Evolutionary conservation across 2,329 filamentous ascomycete genomes (phyloP).

Genomic region (Paraphaeosphaeria minitans): DNA sequence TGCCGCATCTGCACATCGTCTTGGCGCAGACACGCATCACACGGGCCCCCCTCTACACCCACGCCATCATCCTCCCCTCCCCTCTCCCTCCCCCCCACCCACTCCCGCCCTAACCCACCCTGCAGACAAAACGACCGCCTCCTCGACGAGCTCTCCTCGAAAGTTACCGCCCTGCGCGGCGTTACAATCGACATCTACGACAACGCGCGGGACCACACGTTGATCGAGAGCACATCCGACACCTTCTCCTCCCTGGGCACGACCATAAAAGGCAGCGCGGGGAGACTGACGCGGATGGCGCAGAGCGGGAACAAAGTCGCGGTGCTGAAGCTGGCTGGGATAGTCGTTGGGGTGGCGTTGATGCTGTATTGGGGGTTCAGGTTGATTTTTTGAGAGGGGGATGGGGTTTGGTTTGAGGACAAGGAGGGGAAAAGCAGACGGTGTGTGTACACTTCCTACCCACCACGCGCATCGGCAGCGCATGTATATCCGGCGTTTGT

Average conservation of each 20-base stretch:
- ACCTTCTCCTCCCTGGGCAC: constrained; percentile 88
- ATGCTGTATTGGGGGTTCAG: constrained; percentile 72
- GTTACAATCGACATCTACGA: constrained; percentile 99
- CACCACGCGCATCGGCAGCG: neutral
- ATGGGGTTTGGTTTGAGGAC: too few relatives aligned
- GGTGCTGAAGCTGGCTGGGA: constrained; percentile 85
- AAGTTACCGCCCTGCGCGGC: constrained; percentile 88
- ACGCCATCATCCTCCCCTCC: neutral
- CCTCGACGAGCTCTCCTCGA: constrained; percentile 85
- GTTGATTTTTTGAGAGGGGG: constrained; percentile 26
- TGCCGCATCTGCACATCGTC: too few relatives aligned
- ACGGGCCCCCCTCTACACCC: neutral
- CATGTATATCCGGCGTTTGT: constrained; percentile 6
- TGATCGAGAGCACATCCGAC: constrained; percentile 89
- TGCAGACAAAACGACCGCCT: constrained; percentile 88
- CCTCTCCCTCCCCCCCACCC: constrained; percentile 5
- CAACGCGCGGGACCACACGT: constrained; percentile 83
- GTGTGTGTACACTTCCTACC: too few relatives aligned
- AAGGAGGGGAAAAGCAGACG: too few relatives aligned
- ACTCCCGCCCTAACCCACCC: constrained; percentile 11
- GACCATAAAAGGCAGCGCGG: constrained; percentile 81
- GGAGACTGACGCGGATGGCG: constrained; percentile 86
- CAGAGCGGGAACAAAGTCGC: constrained; percentile 88
- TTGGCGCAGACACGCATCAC: too few relatives aligned
- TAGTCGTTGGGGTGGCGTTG: constrained; percentile 74